Percentiles rank a stretch among this genome's conserved stretches.
These are phyloP conservation scores for Lepidium africanum DNA, from an alignment of 345 rosid genomes.

Conservation along the genomic window DNA sequence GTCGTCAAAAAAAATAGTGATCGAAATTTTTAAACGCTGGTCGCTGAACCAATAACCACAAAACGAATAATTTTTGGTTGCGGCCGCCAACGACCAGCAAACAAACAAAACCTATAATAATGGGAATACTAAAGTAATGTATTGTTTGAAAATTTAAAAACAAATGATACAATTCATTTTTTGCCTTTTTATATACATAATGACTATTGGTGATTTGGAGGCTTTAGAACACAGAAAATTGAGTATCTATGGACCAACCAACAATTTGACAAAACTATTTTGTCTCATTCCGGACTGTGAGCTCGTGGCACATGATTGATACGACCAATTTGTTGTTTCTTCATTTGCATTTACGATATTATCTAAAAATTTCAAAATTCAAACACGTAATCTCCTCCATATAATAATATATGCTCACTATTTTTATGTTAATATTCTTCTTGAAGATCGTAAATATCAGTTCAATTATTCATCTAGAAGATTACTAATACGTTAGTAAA, in stretches of 20 bases:
- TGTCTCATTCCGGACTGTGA: constrained; percentile 17
- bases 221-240: background rate
- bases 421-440: constrained; percentile 9
- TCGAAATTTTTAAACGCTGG: too few species aligned
- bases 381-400: background rate
- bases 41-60: too few species aligned
- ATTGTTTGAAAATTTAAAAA: background rate
- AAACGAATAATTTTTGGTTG: too few species aligned
- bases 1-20: too few species aligned
- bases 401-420: background rate
- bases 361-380: constrained; percentile 22
- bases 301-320: constrained; percentile 25
- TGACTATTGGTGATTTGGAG: background rate
- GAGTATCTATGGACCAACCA: constrained; percentile 17
- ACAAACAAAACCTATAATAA: too few species aligned
- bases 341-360: background rate
- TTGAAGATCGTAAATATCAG: constrained; percentile 15
- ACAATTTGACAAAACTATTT: constrained; percentile 19
- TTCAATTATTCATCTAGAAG: constrained; percentile 26
- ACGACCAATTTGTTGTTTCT: constrained; percentile 18
- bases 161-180: constrained; percentile 14
- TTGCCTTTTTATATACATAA: constrained; percentile 12
- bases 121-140: background rate
- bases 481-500: constrained; percentile 2
- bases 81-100: too few species aligned